Base-by-base conservation (phyloP, 495 filamentous ascomycete genomes). In the Aspergillus sclerotiicarbonarius region DNA sequence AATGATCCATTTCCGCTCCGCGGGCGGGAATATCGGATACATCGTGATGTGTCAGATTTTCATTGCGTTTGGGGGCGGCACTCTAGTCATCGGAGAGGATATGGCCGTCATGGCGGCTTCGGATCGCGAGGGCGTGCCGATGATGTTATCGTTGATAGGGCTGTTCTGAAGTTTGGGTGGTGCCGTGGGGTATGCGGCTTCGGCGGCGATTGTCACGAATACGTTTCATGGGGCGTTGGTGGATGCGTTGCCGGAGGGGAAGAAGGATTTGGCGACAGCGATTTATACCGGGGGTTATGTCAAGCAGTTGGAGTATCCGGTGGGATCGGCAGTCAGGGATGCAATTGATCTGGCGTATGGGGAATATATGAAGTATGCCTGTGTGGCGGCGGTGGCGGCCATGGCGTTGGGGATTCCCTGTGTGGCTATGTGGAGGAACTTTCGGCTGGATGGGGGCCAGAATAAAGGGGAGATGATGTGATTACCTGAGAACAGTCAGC, bases 21-120 rank as follows among this genome's bases (percentile, higher is more conserved):
- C 82, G 44, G 72, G 77, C 53, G 70, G 70, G 30, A 63, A 76
- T 51, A 71, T 90, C 32, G 87, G 86, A 25, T 89, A 86, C 67
- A 75, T 91, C 51, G 74, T 88, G 69, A 88, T 90, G 83, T 86
- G 81, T 63, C 86, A 90, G 67, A 88, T 91, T 62, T 84, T 90
- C 71, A 86, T 90, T 57, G 83, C 86, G 33, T 77, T 91, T 37
- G 76, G 78, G 10, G 87, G 84, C 12, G 83, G 83, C 18, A 83
- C 78, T 2, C 66, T 85, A 10, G 67, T 90, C 52, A 84, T 90
- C 62, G 77, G 73, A 54, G 83, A 87, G 60, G 81, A 90, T 59
- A 84, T 90, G 59, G 84, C 87, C 3, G 81, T 82, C 62, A 85
- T 90, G 82, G 83, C 87, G 2, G 84, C 82, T 1, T 89, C 59